These are phyloP conservation scores for Crithidia acanthocephali DNA, from an alignment of 208 protist species.

Conservation along the genomic window DNA sequence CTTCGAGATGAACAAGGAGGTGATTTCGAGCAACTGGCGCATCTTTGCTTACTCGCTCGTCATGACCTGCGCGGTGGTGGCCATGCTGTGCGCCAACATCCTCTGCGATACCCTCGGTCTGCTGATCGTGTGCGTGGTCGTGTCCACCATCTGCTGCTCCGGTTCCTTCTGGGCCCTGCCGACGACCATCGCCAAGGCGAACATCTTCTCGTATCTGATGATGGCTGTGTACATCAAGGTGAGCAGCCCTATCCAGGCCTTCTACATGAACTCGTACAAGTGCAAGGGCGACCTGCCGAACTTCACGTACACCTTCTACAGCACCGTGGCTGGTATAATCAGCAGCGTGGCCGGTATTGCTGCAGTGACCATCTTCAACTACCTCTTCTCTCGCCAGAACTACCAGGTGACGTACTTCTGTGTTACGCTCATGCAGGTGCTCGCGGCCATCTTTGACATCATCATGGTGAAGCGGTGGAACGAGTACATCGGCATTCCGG, in stretches of 20 bases:
- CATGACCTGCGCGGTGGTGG: constrained; percentile 50
- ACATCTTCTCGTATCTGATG: constrained; percentile 65
- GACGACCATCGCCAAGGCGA: constrained; percentile 64
- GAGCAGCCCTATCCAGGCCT: constrained; percentile 65
- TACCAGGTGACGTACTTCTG: constrained; percentile 62
- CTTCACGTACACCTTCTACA: constrained; percentile 75
- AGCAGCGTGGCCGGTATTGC: constrained; percentile 56
- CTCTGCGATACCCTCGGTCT: constrained; percentile 36
- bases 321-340: constrained; percentile 56
- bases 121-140: constrained; percentile 36
- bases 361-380: constrained; percentile 60
- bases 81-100: constrained; percentile 51
- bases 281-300: constrained; percentile 49
- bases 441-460: constrained; percentile 72
- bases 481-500: constrained; percentile 51
- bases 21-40: constrained; percentile 52
- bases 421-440: constrained; percentile 69
- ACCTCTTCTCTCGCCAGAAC: constrained; percentile 70
- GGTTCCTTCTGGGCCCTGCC: constrained; percentile 69
- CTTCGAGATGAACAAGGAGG: constrained; percentile 70
- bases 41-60: constrained; percentile 54
- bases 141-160: constrained; percentile 38
- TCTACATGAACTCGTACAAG: constrained; percentile 62
- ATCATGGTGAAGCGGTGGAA: constrained; percentile 86
- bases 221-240: constrained; percentile 71